Conservation (phyloP, 2,329 filamentous ascomycete species). For the Spiromastix sp. region DNA sequence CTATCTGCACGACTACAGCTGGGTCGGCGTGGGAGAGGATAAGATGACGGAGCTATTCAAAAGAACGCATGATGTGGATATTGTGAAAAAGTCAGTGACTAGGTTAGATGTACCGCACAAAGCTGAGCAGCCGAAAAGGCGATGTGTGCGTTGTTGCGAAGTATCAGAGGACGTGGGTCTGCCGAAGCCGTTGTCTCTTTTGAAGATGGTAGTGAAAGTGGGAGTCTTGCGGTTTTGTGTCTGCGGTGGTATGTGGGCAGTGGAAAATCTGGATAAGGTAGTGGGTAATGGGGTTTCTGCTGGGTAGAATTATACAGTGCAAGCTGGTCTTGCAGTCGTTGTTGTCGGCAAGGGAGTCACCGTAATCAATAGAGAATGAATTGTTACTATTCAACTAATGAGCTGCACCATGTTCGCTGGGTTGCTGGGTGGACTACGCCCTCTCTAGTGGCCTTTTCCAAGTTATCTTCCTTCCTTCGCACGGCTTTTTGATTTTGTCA, state of each 20-base stretch:
- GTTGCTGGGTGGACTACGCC: too few species aligned
- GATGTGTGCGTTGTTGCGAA: slow-evolving; percentile 51
- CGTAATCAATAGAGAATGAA: too few species aligned
- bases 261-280: slow-evolving; percentile 16
- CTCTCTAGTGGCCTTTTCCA: too few species aligned
- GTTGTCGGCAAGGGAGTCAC: too few species aligned
- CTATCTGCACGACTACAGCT: slow-evolving; percentile 61
- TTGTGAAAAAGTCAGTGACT: slow-evolving; percentile 39
- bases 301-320: too few species aligned
- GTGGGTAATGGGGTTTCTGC: neutral
- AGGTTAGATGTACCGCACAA: slow-evolving; percentile 2
- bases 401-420: too few species aligned
- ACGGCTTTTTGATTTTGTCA: too few species aligned
- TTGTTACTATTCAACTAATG: too few species aligned
- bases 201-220: slow-evolving; percentile 28
- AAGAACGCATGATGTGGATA: slow-evolving; percentile 48
- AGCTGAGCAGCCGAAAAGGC: slow-evolving; percentile 27
- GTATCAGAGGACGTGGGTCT: slow-evolving; percentile 54
- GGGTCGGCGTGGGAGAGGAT: slow-evolving; percentile 57
- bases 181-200: slow-evolving; percentile 24
- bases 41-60: slow-evolving; percentile 49
- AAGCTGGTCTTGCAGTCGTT: too few species aligned
- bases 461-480: too few species aligned
- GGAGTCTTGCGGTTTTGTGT: slow-evolving; percentile 28
- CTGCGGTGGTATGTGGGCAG: slow-evolving; percentile 31